phyloP scores from a whole-genome alignment of 345 rosid genomes.

The Eucalyptus albens region DNA sequence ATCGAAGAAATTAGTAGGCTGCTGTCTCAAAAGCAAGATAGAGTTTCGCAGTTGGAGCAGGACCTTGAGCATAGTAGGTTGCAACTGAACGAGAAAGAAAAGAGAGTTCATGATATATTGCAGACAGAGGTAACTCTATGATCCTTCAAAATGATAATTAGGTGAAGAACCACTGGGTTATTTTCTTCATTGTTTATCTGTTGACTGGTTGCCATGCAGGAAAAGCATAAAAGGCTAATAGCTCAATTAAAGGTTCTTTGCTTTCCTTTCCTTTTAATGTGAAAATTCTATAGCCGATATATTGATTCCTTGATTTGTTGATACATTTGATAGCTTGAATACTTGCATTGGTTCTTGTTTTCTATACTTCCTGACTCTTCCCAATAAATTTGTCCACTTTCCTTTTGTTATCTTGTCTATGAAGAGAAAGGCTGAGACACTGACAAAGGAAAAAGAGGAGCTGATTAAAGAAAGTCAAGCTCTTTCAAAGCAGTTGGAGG shows the following conservation, averaged over 20 bases:
- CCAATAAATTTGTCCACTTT: background rate
- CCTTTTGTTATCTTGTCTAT: background rate
- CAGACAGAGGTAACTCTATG: conserved; percentile 47
- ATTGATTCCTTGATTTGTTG: background rate
- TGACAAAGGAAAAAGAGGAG: conserved; percentile 67
- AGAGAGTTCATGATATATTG: conserved; percentile 39
- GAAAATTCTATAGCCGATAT: background rate
- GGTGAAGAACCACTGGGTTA: background rate
- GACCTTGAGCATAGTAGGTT: conserved; percentile 49
- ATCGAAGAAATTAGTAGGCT: conserved; percentile 36
- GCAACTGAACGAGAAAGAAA: conserved; percentile 57
- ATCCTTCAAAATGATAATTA: background rate
- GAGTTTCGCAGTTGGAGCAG: conserved; percentile 49
- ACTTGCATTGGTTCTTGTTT: background rate
- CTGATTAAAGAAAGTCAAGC: conserved; percentile 54
- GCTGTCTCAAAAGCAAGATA: conserved; percentile 43
- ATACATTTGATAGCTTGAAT: background rate
- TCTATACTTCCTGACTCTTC: background rate
- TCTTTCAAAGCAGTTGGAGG: conserved; percentile 74
- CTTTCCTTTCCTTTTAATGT: background rate
- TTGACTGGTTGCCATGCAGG: conserved; percentile 1
- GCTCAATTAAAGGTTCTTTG: conserved; percentile 33
- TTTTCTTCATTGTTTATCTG: background rate
- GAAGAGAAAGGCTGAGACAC: conserved; percentile 38
- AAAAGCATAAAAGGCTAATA: conserved; percentile 38